Percentiles rank a stretch among this genome's conserved stretches.
Evolutionary conservation across 2,329 filamentous ascomycete species (phyloP).

Genomic region (Diaporthe vexans): DNA sequence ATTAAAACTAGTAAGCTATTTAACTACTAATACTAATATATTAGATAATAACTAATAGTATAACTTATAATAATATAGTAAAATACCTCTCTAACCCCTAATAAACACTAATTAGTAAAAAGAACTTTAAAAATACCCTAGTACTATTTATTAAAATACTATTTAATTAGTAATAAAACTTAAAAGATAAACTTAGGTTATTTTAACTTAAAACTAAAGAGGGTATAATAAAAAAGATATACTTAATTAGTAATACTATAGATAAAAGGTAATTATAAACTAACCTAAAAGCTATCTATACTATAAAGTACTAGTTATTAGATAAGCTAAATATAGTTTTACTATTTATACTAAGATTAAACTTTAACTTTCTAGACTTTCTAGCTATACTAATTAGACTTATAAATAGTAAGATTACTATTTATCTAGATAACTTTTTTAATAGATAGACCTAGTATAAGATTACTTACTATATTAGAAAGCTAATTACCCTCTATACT

Average conservation of each 20-base stretch:
- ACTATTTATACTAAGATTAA: not conserved
- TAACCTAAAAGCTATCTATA: not conserved
- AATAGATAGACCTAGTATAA: rapidly evolving
- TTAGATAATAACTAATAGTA: not conserved
- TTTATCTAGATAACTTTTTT: not conserved
- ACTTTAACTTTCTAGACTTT: not conserved
- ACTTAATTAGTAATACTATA: not conserved
- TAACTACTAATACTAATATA: not conserved
- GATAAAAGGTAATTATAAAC: not conserved
- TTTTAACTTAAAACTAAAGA: not conserved
- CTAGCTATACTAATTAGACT: not conserved
- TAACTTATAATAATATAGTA: not conserved
- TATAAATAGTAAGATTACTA: not conserved
- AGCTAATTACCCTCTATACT: not conserved
- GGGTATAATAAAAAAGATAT: not conserved
- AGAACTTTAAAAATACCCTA: not conserved
- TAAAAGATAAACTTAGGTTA: not conserved
- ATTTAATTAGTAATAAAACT: not conserved
- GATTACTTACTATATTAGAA: not conserved
- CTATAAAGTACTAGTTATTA: not conserved
- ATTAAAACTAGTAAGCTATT: too few relatives aligned
- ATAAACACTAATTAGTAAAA: not conserved
- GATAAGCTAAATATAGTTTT: not conserved
- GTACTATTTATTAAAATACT: not conserved
- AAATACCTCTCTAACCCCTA: not conserved